phyloP scores from a whole-genome alignment of 805 yeast species.

The Metschnikowia chrysomelidarum region DNA sequence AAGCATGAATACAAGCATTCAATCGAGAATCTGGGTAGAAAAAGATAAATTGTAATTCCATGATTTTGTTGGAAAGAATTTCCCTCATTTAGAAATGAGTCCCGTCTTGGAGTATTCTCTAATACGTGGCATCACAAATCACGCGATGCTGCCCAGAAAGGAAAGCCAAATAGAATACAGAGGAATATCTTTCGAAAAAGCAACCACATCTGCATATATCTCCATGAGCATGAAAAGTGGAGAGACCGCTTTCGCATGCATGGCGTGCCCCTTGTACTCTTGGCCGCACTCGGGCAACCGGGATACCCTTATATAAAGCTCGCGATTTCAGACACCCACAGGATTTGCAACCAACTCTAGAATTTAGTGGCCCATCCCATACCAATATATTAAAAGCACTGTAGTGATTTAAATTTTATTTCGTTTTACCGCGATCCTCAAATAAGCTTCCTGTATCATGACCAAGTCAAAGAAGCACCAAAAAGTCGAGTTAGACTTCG shows the following conservation, averaged over 20 bases:
- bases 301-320: conserved; percentile 3
- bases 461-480: conserved; percentile 29
- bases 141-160: no score
- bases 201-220: conserved; percentile 9
- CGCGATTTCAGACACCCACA: neutral
- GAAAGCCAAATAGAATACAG: neutral
- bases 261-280: no score
- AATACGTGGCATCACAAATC: no score
- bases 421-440: neutral
- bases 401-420: no score
- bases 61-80: no score
- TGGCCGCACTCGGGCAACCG: conserved; percentile 3
- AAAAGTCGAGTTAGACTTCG: conserved; percentile 31
- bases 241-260: conserved; percentile 10
- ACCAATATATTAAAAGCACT: no score
- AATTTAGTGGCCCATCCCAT: neutral
- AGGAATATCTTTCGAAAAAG: neutral
- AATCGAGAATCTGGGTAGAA: no score
- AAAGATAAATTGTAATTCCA: no score
- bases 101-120: no score
- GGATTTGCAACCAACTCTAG: conserved; percentile 5
- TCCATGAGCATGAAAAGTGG: conserved; percentile 10
- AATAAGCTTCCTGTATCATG: conserved; percentile 7
- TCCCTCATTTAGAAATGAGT: no score
- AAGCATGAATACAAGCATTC: no score